Conservation (phyloP, 225 moss, liverwort and hornwort species). For the Bryum argenteum region DNA sequence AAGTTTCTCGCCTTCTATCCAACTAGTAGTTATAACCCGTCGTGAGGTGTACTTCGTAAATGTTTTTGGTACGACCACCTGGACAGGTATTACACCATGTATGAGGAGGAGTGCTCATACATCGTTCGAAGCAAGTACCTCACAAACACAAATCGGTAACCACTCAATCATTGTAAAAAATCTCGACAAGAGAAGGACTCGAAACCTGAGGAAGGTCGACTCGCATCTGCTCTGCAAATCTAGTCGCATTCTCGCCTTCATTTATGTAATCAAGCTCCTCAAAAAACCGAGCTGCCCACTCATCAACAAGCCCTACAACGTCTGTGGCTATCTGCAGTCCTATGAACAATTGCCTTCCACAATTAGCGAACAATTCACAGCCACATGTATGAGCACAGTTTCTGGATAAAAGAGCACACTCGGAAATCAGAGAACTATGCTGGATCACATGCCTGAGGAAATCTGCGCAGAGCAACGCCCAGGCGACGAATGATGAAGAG, state of each 20-base stretch:
- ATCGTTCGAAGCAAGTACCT: neutral
- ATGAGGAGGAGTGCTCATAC: neutral
- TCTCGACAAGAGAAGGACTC: neutral
- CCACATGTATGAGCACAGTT: neutral
- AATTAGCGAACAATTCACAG: conserved; percentile 29
- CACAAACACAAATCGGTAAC: neutral
- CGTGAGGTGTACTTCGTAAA: conserved; percentile 85
- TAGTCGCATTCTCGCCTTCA: conserved; percentile 89
- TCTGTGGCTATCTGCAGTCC: conserved; percentile 89
- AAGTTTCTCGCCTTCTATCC: conserved; percentile 98
- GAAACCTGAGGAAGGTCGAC: conserved; percentile 91
- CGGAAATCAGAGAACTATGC: conserved; percentile 1
- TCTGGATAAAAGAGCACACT: conserved; percentile 7
- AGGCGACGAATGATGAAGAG: conserved; percentile 92
- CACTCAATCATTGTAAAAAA: neutral
- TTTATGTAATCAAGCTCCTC: conserved; percentile 94
- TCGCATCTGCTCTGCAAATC: conserved; percentile 88
- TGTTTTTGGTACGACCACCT: conserved; percentile 95
- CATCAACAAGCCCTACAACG: conserved; percentile 92
- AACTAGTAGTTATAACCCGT: conserved; percentile 91
- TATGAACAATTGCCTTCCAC: conserved; percentile 37
- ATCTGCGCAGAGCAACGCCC: conserved; percentile 82
- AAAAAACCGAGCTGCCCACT: conserved; percentile 98
- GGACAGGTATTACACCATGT: conserved; percentile 10
- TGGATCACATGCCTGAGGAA: conserved; percentile 80